Percentiles rank a stretch among this genome's conserved stretches.
phyloP scores from a whole-genome alignment of 306 rosid genomes.

The Rubus idaeus region DNA sequence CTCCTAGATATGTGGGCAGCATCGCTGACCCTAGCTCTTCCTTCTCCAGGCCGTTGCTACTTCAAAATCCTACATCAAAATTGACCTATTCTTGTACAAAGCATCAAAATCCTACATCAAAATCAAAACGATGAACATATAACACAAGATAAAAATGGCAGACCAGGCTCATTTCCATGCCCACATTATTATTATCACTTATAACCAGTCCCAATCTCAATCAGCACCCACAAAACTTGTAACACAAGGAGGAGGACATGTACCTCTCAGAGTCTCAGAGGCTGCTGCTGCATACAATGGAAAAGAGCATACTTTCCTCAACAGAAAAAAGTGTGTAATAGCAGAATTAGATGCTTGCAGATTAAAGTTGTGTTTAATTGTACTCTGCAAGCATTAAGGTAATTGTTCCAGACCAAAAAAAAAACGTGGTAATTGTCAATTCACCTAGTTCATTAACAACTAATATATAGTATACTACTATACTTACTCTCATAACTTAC shows the following conservation, averaged over 20 bases:
- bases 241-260: constrained; percentile 16
- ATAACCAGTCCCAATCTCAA: constrained; percentile 14
- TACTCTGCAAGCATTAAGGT: neutral
- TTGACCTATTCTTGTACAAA: no score
- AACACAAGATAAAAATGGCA: constrained; percentile 21
- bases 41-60: no score
- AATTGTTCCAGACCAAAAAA: no score
- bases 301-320: neutral
- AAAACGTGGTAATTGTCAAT: no score
- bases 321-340: neutral
- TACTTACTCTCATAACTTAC: no score
- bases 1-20: no score
- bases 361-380: neutral
- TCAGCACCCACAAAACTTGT: constrained; percentile 11
- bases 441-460: no score
- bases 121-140: no score
- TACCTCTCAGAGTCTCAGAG: neutral
- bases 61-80: no score
- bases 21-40: no score
- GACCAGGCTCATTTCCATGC: constrained; percentile 25
- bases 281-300: constrained; percentile 1
- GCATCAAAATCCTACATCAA: no score
- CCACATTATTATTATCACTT: constrained; percentile 26
- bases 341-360: constrained; percentile 27
- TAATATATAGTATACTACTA: no score